Evolutionary conservation across 2,329 filamentous ascomycete genomes (phyloP).

Genomic region (Cladophialophora carrionii): DNA sequence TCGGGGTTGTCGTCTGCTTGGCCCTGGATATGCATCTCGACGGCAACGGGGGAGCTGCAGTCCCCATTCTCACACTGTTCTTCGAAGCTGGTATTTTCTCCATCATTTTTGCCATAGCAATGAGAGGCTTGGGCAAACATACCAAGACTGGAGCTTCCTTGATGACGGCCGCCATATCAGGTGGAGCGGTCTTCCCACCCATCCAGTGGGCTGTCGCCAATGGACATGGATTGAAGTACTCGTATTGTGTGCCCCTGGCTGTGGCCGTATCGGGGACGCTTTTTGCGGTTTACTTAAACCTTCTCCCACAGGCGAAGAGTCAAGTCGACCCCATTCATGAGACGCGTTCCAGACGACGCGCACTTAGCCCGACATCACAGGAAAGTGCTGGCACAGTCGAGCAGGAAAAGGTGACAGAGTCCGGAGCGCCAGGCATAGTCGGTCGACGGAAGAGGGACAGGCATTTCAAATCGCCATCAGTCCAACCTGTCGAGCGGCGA

Average conservation of each 20-base stretch:
- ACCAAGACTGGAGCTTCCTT: conserved; percentile 61
- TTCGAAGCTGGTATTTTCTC: conserved; percentile 65
- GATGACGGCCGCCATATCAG: conserved; percentile 58
- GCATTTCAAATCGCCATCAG: conserved; percentile 17
- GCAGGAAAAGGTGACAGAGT: conserved; percentile 16
- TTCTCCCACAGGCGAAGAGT: conserved; percentile 51
- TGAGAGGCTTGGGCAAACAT: conserved; percentile 61
- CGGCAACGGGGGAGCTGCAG: conserved; percentile 51
- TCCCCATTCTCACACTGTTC: conserved; percentile 59
- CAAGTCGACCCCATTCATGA: conserved; percentile 57
- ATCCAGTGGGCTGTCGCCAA: conserved; percentile 53
- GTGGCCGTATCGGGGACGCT: conserved; percentile 56
- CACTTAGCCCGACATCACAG: conserved; percentile 1
- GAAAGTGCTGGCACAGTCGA: conserved; percentile 5
- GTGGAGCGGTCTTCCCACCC: conserved; percentile 60
- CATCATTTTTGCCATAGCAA: conserved; percentile 60
- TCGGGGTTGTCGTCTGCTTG: conserved; percentile 57
- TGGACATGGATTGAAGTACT: conserved; percentile 49
- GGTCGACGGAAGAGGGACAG: conserved; percentile 27
- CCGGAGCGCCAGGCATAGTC: conserved; percentile 29
- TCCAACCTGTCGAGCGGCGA: conserved; percentile 31
- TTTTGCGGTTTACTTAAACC: conserved; percentile 60
- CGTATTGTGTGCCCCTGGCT: conserved; percentile 58
- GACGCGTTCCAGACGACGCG: conserved; percentile 13
- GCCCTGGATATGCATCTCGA: conserved; percentile 56